Evolutionary conservation across 495 filamentous ascomycete genomes (phyloP).

Genomic region (Platismatia glauca): DNA sequence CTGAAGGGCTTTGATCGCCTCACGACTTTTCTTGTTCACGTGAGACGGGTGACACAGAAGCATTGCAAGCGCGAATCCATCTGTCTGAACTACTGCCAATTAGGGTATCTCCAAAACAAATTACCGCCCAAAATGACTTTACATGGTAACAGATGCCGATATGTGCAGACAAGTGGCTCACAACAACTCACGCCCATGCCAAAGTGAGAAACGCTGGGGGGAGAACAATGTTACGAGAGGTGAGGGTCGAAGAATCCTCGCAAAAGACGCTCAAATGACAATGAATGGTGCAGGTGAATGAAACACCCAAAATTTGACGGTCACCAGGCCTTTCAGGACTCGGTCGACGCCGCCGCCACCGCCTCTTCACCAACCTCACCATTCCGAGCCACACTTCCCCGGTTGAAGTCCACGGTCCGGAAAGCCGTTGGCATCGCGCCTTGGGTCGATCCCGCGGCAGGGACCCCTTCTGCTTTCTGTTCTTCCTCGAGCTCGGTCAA

Average conservation of each 20-base stretch:
- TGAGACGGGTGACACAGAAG: neutral
- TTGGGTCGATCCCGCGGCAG: neutral
- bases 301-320: neutral
- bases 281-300: neutral
- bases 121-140: neutral
- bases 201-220: too few relatives aligned
- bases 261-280: neutral
- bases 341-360: neutral
- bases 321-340: neutral
- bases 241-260: neutral
- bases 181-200: neutral
- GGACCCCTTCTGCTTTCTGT: neutral
- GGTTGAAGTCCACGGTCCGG: slow-evolving; percentile 1
- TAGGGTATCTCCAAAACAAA: neutral
- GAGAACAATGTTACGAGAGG: too few relatives aligned
- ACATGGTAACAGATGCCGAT: neutral
- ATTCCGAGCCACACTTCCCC: neutral
- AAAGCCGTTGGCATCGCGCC: slow-evolving; percentile 10
- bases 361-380: neutral
- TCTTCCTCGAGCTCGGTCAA: slow-evolving; percentile 4
- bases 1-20: neutral
- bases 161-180: neutral
- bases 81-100: neutral
- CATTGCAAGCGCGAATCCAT: neutral
- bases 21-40: neutral